phyloP scores from a whole-genome alignment of 2,329 filamentous ascomycete species.

The Pseudogymnoascus verrucosus region DNA sequence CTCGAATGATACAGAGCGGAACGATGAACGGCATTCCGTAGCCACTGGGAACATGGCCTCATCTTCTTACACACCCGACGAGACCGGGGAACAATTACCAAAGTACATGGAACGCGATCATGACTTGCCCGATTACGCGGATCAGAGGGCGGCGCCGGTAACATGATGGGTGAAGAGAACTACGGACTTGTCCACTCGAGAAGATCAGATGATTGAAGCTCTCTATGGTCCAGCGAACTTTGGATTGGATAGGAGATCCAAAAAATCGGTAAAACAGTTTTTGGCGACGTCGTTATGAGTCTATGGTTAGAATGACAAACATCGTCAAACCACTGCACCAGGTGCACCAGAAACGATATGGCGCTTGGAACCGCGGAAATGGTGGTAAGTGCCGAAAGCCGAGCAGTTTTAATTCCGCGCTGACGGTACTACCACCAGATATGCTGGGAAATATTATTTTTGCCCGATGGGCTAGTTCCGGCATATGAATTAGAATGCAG shows the following conservation, averaged over 20 bases:
- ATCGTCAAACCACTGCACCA: not conserved
- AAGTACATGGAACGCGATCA: not conserved
- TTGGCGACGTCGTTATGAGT: not conserved
- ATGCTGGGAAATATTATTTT: not conserved
- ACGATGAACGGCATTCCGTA: not conserved
- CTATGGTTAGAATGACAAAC: not conserved
- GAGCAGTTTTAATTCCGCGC: conserved; percentile 1
- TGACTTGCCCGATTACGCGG: not conserved
- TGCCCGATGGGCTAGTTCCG: not conserved
- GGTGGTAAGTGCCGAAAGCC: not conserved
- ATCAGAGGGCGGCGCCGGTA: not conserved
- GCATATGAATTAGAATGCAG: not conserved
- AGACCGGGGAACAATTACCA: not conserved
- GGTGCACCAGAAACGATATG: not conserved
- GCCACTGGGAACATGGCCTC: not conserved
- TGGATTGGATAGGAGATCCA: not conserved
- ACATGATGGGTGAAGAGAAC: not conserved
- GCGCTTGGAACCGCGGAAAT: not conserved
- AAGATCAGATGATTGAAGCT: not conserved
- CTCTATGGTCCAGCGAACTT: not conserved
- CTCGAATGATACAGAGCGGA: not conserved
- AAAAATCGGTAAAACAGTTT: not conserved
- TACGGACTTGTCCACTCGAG: not conserved
- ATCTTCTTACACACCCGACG: not conserved
- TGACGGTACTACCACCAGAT: not conserved